These are phyloP conservation scores for Houttuynia cordata DNA, from an alignment of 164 flowering plant genomes.

Conservation along the genomic window DNA sequence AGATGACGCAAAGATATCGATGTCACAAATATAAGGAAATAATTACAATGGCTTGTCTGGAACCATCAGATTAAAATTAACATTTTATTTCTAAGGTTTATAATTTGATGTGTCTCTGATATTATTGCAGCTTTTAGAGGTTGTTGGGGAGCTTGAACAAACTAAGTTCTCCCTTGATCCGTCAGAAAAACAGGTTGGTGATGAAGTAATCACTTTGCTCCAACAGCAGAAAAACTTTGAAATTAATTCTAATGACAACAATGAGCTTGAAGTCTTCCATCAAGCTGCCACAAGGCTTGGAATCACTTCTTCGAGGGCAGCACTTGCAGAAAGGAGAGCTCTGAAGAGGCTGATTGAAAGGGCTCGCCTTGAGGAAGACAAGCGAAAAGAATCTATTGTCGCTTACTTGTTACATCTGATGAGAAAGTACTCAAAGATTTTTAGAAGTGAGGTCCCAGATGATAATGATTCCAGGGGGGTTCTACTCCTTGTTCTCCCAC, in stretches of 20 bases:
- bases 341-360: conserved; percentile 77
- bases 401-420: conserved; percentile 89
- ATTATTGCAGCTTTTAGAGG: conserved; percentile 56
- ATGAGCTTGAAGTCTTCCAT: conserved; percentile 86
- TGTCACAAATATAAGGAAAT: no score
- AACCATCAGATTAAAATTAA: neutral
- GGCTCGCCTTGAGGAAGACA: conserved; percentile 83
- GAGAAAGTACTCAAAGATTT: conserved; percentile 88
- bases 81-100: neutral
- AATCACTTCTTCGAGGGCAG: conserved; percentile 86
- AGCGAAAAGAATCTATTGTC: conserved; percentile 91
- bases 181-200: conserved; percentile 85
- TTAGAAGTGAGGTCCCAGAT: conserved; percentile 76
- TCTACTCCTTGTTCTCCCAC: conserved; percentile 95
- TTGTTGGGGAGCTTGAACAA: conserved; percentile 59
- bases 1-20: no score
- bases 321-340: conserved; percentile 89
- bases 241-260: conserved; percentile 34
- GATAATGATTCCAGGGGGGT: conserved; percentile 99
- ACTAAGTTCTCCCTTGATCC: conserved; percentile 59
- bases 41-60: neutral
- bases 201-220: conserved; percentile 77
- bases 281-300: conserved; percentile 84
- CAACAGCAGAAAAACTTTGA: conserved; percentile 76
- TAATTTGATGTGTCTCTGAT: neutral